Evolutionary conservation across 352 stramenopile species (phyloP).

Genomic region (Pythium dissimile): DNA sequence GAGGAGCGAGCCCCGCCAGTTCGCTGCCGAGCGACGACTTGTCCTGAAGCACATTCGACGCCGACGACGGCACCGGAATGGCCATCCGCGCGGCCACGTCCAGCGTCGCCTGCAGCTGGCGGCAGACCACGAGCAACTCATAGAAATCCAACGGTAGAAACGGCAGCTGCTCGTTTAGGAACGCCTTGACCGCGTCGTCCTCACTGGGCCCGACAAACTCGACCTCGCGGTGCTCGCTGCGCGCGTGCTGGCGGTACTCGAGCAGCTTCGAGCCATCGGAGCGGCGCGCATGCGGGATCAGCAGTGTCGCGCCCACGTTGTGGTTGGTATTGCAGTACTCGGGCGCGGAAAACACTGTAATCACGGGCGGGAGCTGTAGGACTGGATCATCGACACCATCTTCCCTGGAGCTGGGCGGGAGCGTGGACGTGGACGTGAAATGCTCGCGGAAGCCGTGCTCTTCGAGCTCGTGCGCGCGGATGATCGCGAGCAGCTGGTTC

Average conservation of each 20-base stretch:
- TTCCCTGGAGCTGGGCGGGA: too few species aligned
- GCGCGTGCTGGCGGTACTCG: conserved; percentile 70
- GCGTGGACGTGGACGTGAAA: too few species aligned
- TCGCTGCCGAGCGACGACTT: conserved; percentile 4
- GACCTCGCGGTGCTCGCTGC: conserved; percentile 47
- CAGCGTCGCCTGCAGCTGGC: conserved; percentile 48
- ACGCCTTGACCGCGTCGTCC: conserved; percentile 44
- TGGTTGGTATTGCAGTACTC: conserved; percentile 85
- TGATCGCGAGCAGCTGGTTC: conserved; percentile 68
- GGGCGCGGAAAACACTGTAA: conserved; percentile 82
- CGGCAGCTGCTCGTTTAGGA: conserved; percentile 53
- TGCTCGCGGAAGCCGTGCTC: conserved; percentile 76
- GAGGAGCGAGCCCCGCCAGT: not conserved
- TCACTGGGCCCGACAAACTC: conserved; percentile 56
- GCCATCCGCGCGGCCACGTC: conserved; percentile 24
- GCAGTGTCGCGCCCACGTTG: conserved; percentile 76
- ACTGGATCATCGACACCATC: not conserved
- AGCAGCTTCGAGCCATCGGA: conserved; percentile 29
- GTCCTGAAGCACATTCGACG: conserved; percentile 11
- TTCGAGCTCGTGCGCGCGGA: conserved; percentile 78
- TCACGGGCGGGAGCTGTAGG: conserved; percentile 41
- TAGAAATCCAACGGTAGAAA: conserved; percentile 83
- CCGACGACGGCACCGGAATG: conserved; percentile 17
- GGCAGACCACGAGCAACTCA: conserved; percentile 58
- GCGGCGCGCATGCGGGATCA: conserved; percentile 49